Conservation (phyloP, 2,329 filamentous ascomycete species). For the Pseudocercospora macadamiae region DNA sequence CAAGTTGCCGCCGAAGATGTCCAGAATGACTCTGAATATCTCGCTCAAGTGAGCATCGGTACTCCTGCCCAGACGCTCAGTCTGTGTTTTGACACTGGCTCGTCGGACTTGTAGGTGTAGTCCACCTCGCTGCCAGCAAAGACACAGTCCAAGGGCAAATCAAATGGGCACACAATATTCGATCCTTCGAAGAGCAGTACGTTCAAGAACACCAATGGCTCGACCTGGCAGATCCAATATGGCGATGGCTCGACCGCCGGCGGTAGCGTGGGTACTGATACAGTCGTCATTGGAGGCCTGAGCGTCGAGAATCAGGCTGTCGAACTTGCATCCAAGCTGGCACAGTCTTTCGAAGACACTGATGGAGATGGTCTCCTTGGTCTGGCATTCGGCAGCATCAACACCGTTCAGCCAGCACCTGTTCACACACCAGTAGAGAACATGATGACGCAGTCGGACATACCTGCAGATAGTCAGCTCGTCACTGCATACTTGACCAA, state of each 20-base stretch:
- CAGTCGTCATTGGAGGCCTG: conserved; percentile 64
- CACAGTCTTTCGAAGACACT: conserved; percentile 58
- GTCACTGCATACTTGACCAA: conserved; percentile 69
- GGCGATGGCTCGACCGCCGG: conserved; percentile 69
- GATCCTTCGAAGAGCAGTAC: conserved; percentile 64
- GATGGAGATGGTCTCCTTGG: conserved; percentile 68
- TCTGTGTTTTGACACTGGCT: conserved; percentile 72
- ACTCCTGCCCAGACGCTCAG: conserved; percentile 62
- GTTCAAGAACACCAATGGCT: conserved; percentile 54
- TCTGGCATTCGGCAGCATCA: conserved; percentile 57
- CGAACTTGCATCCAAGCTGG: conserved; percentile 65
- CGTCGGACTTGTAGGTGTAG: conserved; percentile 65
- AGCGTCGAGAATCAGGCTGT: conserved; percentile 64
- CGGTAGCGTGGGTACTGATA: conserved; percentile 67
- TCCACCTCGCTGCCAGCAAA: conserved; percentile 31
- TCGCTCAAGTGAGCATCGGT: conserved; percentile 66
- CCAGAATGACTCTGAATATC: conserved; percentile 69
- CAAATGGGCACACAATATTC: conserved; percentile 58
- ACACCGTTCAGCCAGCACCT: conserved; percentile 49
- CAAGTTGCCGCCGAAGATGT: conserved; percentile 56
- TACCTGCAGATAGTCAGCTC: conserved; percentile 57
- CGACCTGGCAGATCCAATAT: conserved; percentile 68
- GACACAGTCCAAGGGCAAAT: conserved; percentile 34
- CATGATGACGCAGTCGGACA: conserved; percentile 63
- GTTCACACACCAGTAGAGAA: conserved; percentile 69